Base-by-base conservation (phyloP, 441 rosid species). In the Erysimum cheiri region DNA sequence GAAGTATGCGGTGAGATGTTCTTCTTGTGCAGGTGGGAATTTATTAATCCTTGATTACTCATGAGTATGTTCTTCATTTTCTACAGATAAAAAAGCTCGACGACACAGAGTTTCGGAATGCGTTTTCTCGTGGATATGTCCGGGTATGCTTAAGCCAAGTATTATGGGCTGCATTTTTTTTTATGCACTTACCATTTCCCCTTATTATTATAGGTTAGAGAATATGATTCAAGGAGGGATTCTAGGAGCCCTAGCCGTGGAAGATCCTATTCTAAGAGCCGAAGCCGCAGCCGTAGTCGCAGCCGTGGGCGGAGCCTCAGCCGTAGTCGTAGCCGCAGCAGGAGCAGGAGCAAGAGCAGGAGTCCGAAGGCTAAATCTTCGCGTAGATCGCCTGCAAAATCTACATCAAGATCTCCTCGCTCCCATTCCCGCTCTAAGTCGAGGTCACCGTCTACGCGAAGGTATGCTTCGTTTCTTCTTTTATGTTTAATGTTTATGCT, bases 61-160 rank as follows among this genome's bases (percentile, higher is more conserved):
- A 67, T 47, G 59, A 24, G 33, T 47, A 29, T 55, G 24, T 36
- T 32, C 15, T 37, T 77, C 66, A 48, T 43, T 15, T 22, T 61
- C 43, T 70, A 19, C 85, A 95, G 99, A 75, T 92, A 15, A 90
- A 77, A 78, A 92, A 90, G 81, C 97, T 95, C 4, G 92, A 95
- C 67, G 99, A 95, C 77, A 83, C 99, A 15, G 87, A 88, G 80
- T 95, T 95, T 70, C 84, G 91, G 52, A 95, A 95, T 85, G 98
- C 99, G 35, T 95, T 90, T 80, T 89, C 97, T 64, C 90, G 87
- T 63, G 82, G 93, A 29, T 88, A 85, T 80, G 80, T 95, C 56
- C 88, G 95, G 92, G 99, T 95, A 90, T 76, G 82, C 6, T 41
- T 24, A 24, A 36, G 48, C 33, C 64, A 56, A 40, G 13, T 28